Percentiles rank a stretch among this genome's conserved stretches.
Evolutionary conservation across 2,329 filamentous ascomycete genomes (phyloP).

Genomic region (Fusarium robinianum): DNA sequence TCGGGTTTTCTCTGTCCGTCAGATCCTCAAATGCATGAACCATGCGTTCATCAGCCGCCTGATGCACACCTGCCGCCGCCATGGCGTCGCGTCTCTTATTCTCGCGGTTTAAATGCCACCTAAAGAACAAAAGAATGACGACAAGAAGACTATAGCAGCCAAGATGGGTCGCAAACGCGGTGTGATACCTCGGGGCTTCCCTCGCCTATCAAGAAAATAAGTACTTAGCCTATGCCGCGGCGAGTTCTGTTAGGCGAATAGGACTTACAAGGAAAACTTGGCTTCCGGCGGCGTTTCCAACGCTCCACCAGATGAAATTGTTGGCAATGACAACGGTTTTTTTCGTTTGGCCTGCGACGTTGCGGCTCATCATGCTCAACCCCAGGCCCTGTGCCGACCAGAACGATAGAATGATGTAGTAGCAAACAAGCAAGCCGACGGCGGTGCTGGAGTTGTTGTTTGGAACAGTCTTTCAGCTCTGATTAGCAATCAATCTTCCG

Average conservation of each 20-base stretch:
- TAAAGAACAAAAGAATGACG: slow-evolving; percentile 58
- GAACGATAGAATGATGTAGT: slow-evolving; percentile 79
- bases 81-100: slow-evolving; percentile 62
- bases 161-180: slow-evolving; percentile 70
- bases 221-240: neutral
- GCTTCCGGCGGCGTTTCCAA: slow-evolving; percentile 66
- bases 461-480: slow-evolving; percentile 57
- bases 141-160: slow-evolving; percentile 69
- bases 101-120: slow-evolving; percentile 60
- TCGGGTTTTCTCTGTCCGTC: slow-evolving; percentile 64
- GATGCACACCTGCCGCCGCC: slow-evolving; percentile 46
- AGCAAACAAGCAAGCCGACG: slow-evolving; percentile 70
- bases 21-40: slow-evolving; percentile 64
- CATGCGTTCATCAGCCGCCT: slow-evolving; percentile 42
- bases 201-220: slow-evolving; percentile 1
- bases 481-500: neutral
- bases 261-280: slow-evolving; percentile 16
- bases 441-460: slow-evolving; percentile 62
- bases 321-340: slow-evolving; percentile 69
- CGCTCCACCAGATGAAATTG: slow-evolving; percentile 72
- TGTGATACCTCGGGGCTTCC: slow-evolving; percentile 63
- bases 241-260: too few species aligned
- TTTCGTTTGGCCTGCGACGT: slow-evolving; percentile 75
- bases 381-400: slow-evolving; percentile 73
- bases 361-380: slow-evolving; percentile 69